Percentiles rank a stretch among this genome's conserved stretches.
These are phyloP conservation scores for Clonostachys rosea DNA, from an alignment of 2,329 filamentous ascomycete genomes.

Conservation along the genomic window DNA sequence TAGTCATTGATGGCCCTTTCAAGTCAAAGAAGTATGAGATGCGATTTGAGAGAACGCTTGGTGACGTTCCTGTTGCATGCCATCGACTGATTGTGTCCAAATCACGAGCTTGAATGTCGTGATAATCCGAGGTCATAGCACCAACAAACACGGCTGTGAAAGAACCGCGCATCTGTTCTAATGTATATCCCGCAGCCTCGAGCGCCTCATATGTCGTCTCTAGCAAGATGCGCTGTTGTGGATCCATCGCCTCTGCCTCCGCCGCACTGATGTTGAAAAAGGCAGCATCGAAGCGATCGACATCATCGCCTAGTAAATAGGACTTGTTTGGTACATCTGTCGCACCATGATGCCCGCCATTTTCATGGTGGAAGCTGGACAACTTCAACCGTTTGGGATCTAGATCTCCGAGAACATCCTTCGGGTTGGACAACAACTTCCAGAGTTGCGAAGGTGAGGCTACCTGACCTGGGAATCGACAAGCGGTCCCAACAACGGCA, in stretches of 20 bases:
- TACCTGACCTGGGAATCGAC: conserved; percentile 27
- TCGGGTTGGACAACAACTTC: conserved; percentile 20
- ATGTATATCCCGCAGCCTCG: conserved; percentile 20
- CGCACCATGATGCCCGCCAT: conserved; percentile 21
- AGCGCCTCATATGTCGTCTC: conserved; percentile 34
- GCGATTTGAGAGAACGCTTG: conserved; percentile 44
- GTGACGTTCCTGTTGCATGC: not conserved
- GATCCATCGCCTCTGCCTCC: conserved; percentile 33
- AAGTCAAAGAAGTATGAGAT: conserved; percentile 50
- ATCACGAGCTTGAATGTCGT: conserved; percentile 31
- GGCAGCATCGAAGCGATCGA: conserved; percentile 23
- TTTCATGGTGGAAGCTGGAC: conserved; percentile 13
- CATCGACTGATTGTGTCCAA: conserved; percentile 35
- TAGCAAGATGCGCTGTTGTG: conserved; percentile 33
- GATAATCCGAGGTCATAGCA: conserved; percentile 17
- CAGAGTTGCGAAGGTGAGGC: conserved; percentile 26
- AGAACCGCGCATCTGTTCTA: conserved; percentile 16
- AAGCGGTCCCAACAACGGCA: conserved; percentile 30
- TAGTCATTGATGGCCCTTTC: conserved; percentile 42
- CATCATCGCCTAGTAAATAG: conserved; percentile 29
- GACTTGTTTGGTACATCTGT: conserved; percentile 9
- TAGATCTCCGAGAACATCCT: conserved; percentile 22
- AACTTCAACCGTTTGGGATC: conserved; percentile 14
- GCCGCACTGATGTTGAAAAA: conserved; percentile 32
- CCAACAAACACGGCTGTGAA: conserved; percentile 20